A percentile compares a stretch with the other conserved stretches of the same genome.
phyloP scores from a whole-genome alignment of 116 monocot species.

The Trichopus zeylanicus region DNA sequence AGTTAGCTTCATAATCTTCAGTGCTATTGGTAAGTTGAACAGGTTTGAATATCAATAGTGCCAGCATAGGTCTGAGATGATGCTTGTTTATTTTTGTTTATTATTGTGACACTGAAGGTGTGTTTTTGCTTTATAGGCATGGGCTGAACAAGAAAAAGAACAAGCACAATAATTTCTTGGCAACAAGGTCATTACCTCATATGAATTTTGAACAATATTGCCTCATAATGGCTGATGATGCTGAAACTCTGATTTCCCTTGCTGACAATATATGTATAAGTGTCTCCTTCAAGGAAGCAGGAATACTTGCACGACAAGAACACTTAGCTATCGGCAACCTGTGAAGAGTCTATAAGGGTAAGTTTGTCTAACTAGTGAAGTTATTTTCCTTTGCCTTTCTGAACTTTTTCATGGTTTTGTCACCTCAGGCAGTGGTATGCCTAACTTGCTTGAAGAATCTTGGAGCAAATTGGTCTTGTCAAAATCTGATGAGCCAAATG shows the following conservation, averaged over 20 bases:
- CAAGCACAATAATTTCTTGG: not conserved
- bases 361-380: not conserved
- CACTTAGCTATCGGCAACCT: conserved; percentile 15
- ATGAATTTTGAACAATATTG: not conserved
- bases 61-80: not conserved
- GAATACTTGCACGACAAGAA: conserved; percentile 15
- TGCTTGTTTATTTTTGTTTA: no score
- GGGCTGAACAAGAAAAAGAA: conserved; percentile 10
- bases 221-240: conserved; percentile 7
- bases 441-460: not conserved
- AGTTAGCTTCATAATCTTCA: no score
- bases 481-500: conserved; percentile 2
- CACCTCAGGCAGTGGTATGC: conserved; percentile 3
- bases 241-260: not conserved
- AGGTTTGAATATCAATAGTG: no score
- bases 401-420: conserved; percentile 1
- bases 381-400: not conserved
- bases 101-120: no score
- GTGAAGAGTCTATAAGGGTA: conserved; percentile 8
- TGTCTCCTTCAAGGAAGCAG: conserved; percentile 8
- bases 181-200: not conserved
- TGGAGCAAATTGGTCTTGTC: conserved; percentile 8
- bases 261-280: conserved; percentile 10
- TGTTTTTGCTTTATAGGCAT: conserved; percentile 16
- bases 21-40: no score